Base-by-base conservation (phyloP, 2,329 filamentous ascomycete genomes). In the Stemphylium lycopersici region DNA sequence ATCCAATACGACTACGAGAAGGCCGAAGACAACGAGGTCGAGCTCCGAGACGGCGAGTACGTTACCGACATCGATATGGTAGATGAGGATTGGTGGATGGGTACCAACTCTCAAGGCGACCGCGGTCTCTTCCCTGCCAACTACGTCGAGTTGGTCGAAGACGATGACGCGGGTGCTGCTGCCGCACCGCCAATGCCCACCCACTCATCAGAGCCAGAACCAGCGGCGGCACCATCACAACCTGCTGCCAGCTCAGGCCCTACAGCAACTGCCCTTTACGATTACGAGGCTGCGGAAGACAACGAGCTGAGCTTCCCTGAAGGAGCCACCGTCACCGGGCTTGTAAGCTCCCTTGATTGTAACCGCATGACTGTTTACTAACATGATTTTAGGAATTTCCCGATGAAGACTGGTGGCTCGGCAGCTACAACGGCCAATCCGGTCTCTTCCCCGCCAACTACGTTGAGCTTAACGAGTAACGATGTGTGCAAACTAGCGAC, bases 31-130 rank as follows among this genome's bases (percentile, higher is more conserved):
- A 99, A 99, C 69, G 95, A 99, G 78, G 85, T 99, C 52, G 92
- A 96, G 62, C 83, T 99, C 15, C 83, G 85, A 22, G 95, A 99
- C 77, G 93, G 93, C 59, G 90, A 97, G 68, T 85, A 88, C 61
- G 89, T 99, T 33, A 92, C 85, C 20, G 89, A 96, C 72, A 96
- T 99, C 68, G 91, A 98, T 59, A 96, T 96, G 90, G 91, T 99
- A 2, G 95, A 98, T 66, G 90, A 96, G 46, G 93, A 99, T 73
- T 99, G 95, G 95, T 99, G 95, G 95, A 90, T 96, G 84, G 95
- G 96, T 38, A 90, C 89, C 63, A 99, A 98, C 79, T 79, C 83
- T 18, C 83, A 81, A 58, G 95, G 95, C 66, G 91, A 97, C 76
- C 88, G 83, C 54, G 95, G 95, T 42, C 82, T 99, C 32, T 98